These are phyloP conservation scores for Alternaria ventricosa DNA, from an alignment of 2,329 filamentous ascomycete genomes.

Conservation along the genomic window DNA sequence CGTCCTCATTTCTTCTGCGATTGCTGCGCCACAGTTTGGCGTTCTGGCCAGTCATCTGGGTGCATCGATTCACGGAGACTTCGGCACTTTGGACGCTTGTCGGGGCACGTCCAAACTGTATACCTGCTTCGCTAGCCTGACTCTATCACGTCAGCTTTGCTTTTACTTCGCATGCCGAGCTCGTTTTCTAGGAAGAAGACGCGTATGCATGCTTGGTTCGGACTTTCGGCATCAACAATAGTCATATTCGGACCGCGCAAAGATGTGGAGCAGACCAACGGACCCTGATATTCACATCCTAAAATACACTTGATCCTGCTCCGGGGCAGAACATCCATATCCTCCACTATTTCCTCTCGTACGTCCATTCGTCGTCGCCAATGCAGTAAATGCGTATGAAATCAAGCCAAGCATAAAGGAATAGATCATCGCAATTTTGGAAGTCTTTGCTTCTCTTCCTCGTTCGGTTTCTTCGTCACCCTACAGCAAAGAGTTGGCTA, in stretches of 20 bases:
- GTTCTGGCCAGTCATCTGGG: background rate
- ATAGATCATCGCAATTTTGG: constrained; percentile 19
- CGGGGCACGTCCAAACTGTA: background rate
- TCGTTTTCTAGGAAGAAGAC: background rate
- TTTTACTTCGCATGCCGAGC: background rate
- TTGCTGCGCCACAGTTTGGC: constrained; percentile 2
- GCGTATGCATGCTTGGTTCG: background rate
- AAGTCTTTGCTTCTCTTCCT: constrained; percentile 3
- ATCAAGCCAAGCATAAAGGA: constrained; percentile 9
- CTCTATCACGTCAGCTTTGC: background rate
- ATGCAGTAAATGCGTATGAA: constrained; percentile 11
- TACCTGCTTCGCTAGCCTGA: background rate
- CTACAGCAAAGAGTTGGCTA: constrained; percentile 9
- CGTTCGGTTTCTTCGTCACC: constrained; percentile 7
- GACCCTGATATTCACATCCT: constrained; percentile 9
- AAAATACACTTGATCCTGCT: constrained; percentile 7
- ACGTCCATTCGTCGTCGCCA: background rate
- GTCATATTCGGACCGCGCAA: background rate
- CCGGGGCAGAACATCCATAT: background rate
- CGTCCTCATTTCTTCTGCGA: background rate
- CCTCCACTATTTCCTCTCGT: background rate
- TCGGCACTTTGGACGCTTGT: background rate
- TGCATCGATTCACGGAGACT: background rate
- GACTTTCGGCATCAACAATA: background rate
- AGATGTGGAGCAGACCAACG: background rate